phyloP scores from a whole-genome alignment of 805 yeast species.

The Ogataea paradorogensis region DNA sequence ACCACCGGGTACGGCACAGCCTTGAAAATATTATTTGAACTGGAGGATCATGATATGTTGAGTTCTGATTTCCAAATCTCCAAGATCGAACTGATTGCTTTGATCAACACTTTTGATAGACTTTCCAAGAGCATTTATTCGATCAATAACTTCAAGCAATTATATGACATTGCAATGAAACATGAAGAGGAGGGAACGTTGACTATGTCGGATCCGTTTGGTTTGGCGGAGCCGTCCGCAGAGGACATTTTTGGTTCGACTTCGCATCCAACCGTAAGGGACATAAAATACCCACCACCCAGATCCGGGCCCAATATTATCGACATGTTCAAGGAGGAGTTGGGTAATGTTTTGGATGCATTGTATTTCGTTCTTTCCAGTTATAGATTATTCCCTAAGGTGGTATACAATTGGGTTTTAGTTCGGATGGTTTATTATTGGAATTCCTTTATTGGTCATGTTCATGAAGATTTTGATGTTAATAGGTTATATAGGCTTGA shows the following conservation, averaged over 20 bases:
- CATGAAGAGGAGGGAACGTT: conserved; percentile 27
- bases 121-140: conserved; percentile 80
- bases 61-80: conserved; percentile 42
- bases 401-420: conserved; percentile 49
- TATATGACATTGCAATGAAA: conserved; percentile 41
- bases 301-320: conserved; percentile 18
- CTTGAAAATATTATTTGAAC: conserved; percentile 81
- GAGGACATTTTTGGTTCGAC: conserved; percentile 46
- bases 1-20: conserved; percentile 98
- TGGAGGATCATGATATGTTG: conserved; percentile 31
- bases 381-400: conserved; percentile 67
- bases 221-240: conserved; percentile 35
- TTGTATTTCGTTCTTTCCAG: conserved; percentile 61
- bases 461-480: conserved; percentile 32
- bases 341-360: conserved; percentile 54
- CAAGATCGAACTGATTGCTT: conserved; percentile 80
- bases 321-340: conserved; percentile 51
- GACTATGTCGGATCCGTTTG: conserved; percentile 5
- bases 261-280: conserved; percentile 12
- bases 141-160: conserved; percentile 62
- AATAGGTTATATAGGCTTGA: conserved; percentile 30
- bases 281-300: conserved; percentile 24
- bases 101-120: conserved; percentile 89
- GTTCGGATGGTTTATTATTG: conserved; percentile 56
- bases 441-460: conserved; percentile 72